phyloP scores from a whole-genome alignment of 495 filamentous ascomycete genomes.

The Penicilliopsis zonata region DNA sequence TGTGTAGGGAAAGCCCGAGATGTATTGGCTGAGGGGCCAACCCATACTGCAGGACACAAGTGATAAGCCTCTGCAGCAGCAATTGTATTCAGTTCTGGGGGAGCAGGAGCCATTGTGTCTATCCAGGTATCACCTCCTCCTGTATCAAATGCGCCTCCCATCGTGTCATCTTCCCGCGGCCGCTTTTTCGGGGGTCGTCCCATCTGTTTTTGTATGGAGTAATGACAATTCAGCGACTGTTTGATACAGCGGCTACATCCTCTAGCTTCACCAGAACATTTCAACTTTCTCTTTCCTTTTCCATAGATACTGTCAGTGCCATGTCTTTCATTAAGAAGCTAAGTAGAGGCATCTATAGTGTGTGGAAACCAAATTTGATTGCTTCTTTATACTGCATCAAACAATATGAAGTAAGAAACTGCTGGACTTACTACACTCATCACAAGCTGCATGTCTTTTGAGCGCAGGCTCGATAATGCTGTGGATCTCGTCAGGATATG shows the following conservation, averaged over 20 bases:
- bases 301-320: neutral
- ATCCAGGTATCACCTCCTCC: conserved; percentile 12
- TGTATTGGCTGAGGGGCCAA: conserved; percentile 6
- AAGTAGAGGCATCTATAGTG: neutral
- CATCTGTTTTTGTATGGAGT: conserved; percentile 37
- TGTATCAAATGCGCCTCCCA: conserved; percentile 6
- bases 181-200: conserved; percentile 35
- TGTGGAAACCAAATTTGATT: neutral
- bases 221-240: conserved; percentile 29
- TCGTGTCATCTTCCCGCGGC: conserved; percentile 20
- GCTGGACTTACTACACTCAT: conserved; percentile 34
- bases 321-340: neutral
- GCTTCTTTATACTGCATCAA: neutral
- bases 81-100: neutral
- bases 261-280: conserved; percentile 32
- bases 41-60: conserved; percentile 16
- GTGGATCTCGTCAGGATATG: too few species aligned
- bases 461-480: conserved; percentile 7
- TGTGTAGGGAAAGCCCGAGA: conserved; percentile 10
- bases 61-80: conserved; percentile 10
- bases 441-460: conserved; percentile 31
- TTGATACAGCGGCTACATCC: conserved; percentile 32
- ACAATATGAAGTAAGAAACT: conserved; percentile 1
- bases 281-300: conserved; percentile 35
- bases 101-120: neutral